A percentile compares a stretch with the other conserved stretches of the same genome.
phyloP scores from a whole-genome alignment of 352 stramenopile species.

The Phytophthora capsici region DNA sequence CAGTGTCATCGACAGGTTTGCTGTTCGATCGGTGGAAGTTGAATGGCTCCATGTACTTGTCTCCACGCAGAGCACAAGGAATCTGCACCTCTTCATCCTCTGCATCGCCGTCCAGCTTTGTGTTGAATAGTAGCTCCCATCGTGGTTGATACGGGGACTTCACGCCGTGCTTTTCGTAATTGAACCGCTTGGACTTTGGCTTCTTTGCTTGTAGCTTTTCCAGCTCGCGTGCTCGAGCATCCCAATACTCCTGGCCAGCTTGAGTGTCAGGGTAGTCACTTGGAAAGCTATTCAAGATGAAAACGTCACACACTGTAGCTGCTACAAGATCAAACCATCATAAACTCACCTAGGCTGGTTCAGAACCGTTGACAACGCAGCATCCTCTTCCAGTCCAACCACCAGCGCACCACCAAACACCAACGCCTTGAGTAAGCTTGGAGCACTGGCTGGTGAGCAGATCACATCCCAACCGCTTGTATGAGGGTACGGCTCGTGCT shows the following conservation, averaged over 20 bases:
- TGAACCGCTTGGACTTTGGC: conserved; percentile 74
- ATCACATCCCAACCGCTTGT: conserved; percentile 79
- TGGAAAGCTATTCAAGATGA: conserved; percentile 62
- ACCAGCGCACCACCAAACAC: conserved; percentile 75
- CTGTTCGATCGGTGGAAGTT: conserved; percentile 44
- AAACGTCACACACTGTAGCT: conserved; percentile 2
- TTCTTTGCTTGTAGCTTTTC: conserved; percentile 48
- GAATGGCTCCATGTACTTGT: conserved; percentile 77
- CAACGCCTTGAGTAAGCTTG: conserved; percentile 61
- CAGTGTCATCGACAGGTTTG: neutral
- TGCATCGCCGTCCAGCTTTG: neutral
- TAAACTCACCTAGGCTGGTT: conserved; percentile 46
- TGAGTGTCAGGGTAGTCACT: conserved; percentile 78
- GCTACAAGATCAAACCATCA: neutral
- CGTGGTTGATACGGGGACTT: conserved; percentile 64
- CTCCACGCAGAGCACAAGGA: conserved; percentile 66
- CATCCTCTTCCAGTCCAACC: conserved; percentile 75
- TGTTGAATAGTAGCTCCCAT: conserved; percentile 60
- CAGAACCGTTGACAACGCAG: conserved; percentile 62
- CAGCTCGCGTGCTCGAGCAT: conserved; percentile 25
- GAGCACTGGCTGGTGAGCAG: conserved; percentile 45
- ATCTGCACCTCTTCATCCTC: conserved; percentile 1
- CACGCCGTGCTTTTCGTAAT: conserved; percentile 67
- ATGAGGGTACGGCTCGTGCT: conserved; percentile 46
- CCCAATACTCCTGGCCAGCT: conserved; percentile 66